Evolutionary conservation across 1,284 basidiomycete species (phyloP), one percentile per base, ranked within the genome.

Genomic region (Caloboletus firmus): DNA sequence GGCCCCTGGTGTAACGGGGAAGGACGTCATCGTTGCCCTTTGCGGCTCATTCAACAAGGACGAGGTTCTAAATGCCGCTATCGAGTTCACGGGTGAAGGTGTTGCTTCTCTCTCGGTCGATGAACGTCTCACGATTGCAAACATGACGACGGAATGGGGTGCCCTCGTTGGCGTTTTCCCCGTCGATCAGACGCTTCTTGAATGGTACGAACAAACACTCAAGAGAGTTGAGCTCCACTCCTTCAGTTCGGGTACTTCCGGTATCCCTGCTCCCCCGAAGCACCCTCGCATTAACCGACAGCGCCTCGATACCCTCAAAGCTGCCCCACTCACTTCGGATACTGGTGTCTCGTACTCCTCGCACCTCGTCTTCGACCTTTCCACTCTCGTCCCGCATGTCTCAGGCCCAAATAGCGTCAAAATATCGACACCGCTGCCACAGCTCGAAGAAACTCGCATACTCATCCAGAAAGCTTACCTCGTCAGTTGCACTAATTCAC

Each of bases 91-190:
- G 2, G 96, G 96, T n/a, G 85, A 91, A 34, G 97, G 96, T 20
- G 79, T 98, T n/a, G 67, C 81, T 24, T 80, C 85, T 32, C 78
- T 99, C 41, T 76, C 84, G 0, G 81, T 99, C 42, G 96, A 99
- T 68, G 95, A 99, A 67, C 83, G 96, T 34, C 79, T 99, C 49
- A 96, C 96, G 0, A 98, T 99, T 59, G 80, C 94, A 32, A 97
- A 97, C 72, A 99, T 99, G 96, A 98, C 96, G 4, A 99, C 97
- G 17, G 96, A 99, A 71, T 99, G 96, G 96, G 96, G 96, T 48
- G 96, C 96, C 1, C 83, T 99, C 1, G 94, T 87, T 8, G 96
- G 96, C 40, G 86, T 98, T 13, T 99, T 99, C 78, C 95, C 96
- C 0, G 89, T 95, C 10, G 96, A 99, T 70, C 80, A 86, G 34